Evolutionary conservation across 2,329 filamentous ascomycete species (phyloP).

Genomic region (Xylariaceae sp.): DNA sequence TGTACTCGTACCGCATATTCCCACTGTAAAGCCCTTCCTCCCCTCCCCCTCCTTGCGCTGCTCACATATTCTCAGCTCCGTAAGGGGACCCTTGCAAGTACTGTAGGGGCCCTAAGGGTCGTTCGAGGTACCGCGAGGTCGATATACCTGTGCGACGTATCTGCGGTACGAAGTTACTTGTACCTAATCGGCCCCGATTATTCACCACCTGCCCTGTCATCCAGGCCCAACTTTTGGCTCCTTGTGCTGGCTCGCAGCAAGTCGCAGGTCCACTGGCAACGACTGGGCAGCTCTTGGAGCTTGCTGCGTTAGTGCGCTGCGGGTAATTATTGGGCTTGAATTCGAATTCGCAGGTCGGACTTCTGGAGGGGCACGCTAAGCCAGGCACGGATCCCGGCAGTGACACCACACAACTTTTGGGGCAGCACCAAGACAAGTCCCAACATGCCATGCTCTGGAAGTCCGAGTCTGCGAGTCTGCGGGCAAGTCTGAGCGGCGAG

Average conservation of each 20-base stretch:
- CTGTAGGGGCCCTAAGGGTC: not conserved
- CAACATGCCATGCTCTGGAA: conserved; percentile 23
- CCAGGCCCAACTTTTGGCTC: conserved; percentile 20
- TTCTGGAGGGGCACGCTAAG: conserved; percentile 26
- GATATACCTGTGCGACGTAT: not conserved
- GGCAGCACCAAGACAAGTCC: conserved; percentile 22
- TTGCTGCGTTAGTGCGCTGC: conserved; percentile 17
- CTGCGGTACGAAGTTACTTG: not conserved
- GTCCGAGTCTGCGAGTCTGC: too few species aligned
- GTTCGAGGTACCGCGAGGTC: not conserved
- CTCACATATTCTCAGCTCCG: not conserved
- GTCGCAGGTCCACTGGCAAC: not conserved
- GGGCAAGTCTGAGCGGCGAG: too few species aligned
- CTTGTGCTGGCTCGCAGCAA: not conserved
- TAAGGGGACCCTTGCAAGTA: not conserved
- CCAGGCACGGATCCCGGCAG: conserved; percentile 22
- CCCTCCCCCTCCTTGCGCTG: not conserved
- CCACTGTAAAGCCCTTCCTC: not conserved
- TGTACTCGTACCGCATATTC: not conserved
- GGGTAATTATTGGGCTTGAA: conserved; percentile 22
- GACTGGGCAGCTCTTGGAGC: not conserved
- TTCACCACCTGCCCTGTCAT: not conserved
- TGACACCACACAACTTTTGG: conserved; percentile 30
- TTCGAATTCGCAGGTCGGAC: conserved; percentile 9
- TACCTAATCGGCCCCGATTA: not conserved